Evolutionary conservation across 2,329 filamentous ascomycete species (phyloP).

Genomic region (Chaetomiaceae sp.): DNA sequence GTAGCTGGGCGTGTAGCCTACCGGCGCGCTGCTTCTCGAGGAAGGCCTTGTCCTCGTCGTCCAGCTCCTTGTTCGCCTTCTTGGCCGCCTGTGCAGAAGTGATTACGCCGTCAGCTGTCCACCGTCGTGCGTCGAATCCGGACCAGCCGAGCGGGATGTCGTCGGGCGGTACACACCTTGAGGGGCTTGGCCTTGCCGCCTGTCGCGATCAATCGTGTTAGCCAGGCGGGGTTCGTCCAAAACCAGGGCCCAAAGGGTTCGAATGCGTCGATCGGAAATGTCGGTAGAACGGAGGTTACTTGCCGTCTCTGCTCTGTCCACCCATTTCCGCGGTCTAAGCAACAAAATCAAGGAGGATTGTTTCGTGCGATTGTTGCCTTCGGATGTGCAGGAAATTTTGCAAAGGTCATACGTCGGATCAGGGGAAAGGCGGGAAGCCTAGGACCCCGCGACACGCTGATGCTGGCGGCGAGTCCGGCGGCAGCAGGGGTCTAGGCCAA

Average conservation of each 20-base stretch:
- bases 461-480: no score
- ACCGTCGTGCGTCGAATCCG: neutral
- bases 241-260: no score
- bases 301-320: conserved; percentile 61
- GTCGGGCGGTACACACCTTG: conserved; percentile 46
- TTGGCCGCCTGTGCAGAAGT: conserved; percentile 55
- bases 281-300: conserved; percentile 15
- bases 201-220: conserved; percentile 30
- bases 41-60: conserved; percentile 81
- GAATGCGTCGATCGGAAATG: neutral
- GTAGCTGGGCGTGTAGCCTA: conserved; percentile 33
- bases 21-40: conserved; percentile 79
- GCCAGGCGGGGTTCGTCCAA: no score
- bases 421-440: no score
- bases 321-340: conserved; percentile 47
- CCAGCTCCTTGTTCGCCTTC: conserved; percentile 74
- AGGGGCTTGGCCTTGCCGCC: conserved; percentile 78
- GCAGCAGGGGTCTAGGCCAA: no score
- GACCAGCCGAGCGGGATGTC: neutral
- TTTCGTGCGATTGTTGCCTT: no score
- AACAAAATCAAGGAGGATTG: no score
- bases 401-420: no score
- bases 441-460: no score
- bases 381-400: no score
- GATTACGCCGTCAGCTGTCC: neutral